Evolutionary conservation across 257 asterid species (phyloP), one percentile per base, ranked within the genome.

Genomic region (Plantago elongata): DNA sequence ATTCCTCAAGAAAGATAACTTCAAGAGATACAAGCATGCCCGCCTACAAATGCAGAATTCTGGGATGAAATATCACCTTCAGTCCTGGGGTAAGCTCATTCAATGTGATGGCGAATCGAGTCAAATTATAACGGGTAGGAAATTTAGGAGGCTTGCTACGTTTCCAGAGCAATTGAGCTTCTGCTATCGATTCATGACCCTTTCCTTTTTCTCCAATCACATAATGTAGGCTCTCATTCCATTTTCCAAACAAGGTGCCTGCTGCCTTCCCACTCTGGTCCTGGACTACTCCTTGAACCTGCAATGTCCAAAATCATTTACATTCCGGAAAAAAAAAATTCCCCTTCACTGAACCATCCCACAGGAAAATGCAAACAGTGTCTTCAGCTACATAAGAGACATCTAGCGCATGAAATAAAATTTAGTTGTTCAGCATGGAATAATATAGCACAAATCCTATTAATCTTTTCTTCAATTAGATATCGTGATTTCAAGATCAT

Each of bases 221-320:
- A 61, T 76, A 92, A 77, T 84, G 83, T 90, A 89, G 76, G 77
- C 94, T 92, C 73, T 92, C 99, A 55, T 89, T 97, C 99, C 99
- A 92, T 73, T 92, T 92, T 18, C 99, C 99, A 38, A 86, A 81
- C 73, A 89, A 58, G 47, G 96, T 84, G 55, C 97, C 96, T 57
- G 78, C 85, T 11, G 86, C 83, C 75, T 86, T 92, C 62, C 99
- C 99, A 67, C 69, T 77, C 73, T 72, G 80, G 76, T 89, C 97
- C 74, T 79, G 97, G 51, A 92, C 95, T 48, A 73, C 58, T 74
- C 99, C 99, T 18, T 89, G 97, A 57, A 92, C 98, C 98, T 92
- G 90, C 74, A 77, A 68, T 43, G 40, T 51, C 40, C 8, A 34
- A 34, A 5, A 34, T 22, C 27, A 22, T 22, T 22, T 22, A 22